Conservation (phyloP, 75 land plant genomes). For the Gnetum montanum region DNA sequence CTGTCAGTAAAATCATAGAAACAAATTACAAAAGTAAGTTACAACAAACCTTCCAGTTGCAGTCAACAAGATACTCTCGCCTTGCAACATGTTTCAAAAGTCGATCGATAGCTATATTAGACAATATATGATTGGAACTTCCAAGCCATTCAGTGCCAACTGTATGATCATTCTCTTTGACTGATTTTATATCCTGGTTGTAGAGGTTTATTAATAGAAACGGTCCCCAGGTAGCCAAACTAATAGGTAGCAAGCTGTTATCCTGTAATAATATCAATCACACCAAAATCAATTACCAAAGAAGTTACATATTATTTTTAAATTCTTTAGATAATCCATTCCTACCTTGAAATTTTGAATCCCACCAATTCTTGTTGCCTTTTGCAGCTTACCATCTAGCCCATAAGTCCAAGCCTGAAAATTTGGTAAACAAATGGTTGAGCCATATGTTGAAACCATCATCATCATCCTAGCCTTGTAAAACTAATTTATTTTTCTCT, state of each 20-base stretch:
- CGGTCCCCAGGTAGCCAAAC: slow-evolving; percentile 70
- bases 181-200: slow-evolving; percentile 8
- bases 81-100: slow-evolving; percentile 55
- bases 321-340: no score
- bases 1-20: no score
- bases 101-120: slow-evolving; percentile 30
- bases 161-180: slow-evolving; percentile 3
- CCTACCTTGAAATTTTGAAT: slow-evolving; percentile 53
- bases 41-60: slow-evolving; percentile 96
- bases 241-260: slow-evolving; percentile 57
- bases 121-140: slow-evolving; percentile 33
- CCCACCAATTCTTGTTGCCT: slow-evolving; percentile 70
- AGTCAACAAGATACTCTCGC: slow-evolving; percentile 62
- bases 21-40: no score
- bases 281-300: no score
- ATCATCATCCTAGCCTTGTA: no score
- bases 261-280: slow-evolving; percentile 27
- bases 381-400: slow-evolving; percentile 71
- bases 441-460: no score
- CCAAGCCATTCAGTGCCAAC: slow-evolving; percentile 74
- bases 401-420: slow-evolving; percentile 93
- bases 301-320: no score
- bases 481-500: no score
- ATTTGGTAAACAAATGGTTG: no score
- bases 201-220: slow-evolving; percentile 68